Percentiles rank a stretch among this genome's conserved stretches.
phyloP scores from a whole-genome alignment of 1,284 basidiomycete species.

The Heliocybe sulcata region DNA sequence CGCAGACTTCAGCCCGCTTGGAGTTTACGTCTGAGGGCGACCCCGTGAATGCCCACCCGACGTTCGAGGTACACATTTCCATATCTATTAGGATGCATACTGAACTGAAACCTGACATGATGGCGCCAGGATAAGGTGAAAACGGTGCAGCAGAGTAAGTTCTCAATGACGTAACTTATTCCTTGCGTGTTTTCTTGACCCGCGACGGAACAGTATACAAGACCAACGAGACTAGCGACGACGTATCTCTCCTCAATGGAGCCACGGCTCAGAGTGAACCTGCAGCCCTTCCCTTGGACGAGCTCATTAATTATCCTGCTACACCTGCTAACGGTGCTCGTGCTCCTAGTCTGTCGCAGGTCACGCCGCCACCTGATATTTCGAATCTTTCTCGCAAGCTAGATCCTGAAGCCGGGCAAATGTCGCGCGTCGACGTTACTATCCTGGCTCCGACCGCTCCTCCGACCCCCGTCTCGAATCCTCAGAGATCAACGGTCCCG shows the following conservation, averaged over 20 bases:
- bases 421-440: background rate
- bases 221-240: conserved; percentile 18
- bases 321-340: background rate
- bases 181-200: conserved; percentile 6
- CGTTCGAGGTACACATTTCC: conserved; percentile 7
- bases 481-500: background rate
- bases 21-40: conserved; percentile 13
- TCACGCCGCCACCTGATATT: background rate
- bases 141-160: background rate
- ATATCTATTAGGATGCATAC: conserved; percentile 5
- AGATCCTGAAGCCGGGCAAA: background rate
- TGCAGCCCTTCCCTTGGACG: background rate
- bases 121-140: conserved; percentile 3
- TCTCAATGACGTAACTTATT: background rate
- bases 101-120: conserved; percentile 11
- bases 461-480: conserved; percentile 1
- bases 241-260: background rate
- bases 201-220: conserved; percentile 11
- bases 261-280: background rate
- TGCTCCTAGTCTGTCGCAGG: background rate
- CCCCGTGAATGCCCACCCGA: conserved; percentile 10
- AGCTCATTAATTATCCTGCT: background rate
- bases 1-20: conserved; percentile 11
- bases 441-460: conserved; percentile 6
- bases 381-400: background rate